Evolutionary conservation across 371 early-diverging fungal species (phyloP).

Genomic region (Rhizopus arrhizus): DNA sequence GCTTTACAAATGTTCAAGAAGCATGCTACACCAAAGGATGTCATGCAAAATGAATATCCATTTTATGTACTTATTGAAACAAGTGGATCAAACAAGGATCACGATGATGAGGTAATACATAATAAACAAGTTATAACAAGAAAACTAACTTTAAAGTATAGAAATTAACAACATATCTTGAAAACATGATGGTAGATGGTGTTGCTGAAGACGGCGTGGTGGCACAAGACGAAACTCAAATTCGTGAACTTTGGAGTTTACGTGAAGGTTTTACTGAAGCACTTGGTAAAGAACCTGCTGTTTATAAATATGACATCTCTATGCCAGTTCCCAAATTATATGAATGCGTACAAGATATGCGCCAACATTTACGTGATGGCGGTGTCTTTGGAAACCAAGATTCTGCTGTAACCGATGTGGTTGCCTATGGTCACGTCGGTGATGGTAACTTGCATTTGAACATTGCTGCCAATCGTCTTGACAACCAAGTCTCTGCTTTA

Average conservation of each 20-base stretch:
- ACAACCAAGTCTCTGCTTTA: slow-evolving; percentile 57
- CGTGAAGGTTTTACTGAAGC: slow-evolving; percentile 95
- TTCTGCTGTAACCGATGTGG: slow-evolving; percentile 69
- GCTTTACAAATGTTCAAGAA: slow-evolving; percentile 71
- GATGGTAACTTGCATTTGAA: slow-evolving; percentile 95
- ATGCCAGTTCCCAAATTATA: slow-evolving; percentile 89
- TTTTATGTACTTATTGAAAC: slow-evolving; percentile 96
- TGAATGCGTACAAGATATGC: slow-evolving; percentile 79
- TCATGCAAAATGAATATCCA: slow-evolving; percentile 67
- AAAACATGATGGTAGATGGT: slow-evolving; percentile 68
- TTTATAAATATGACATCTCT: slow-evolving; percentile 92
- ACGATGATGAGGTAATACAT: slow-evolving; percentile 74
- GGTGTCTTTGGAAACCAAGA: slow-evolving; percentile 59
- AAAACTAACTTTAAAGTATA: slow-evolving; percentile 38
- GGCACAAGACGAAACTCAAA: slow-evolving; percentile 84
- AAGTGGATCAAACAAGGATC: slow-evolving; percentile 87
- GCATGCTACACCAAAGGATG: slow-evolving; percentile 65
- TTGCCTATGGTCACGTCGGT: slow-evolving; percentile 93
- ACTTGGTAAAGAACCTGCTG: slow-evolving; percentile 77
- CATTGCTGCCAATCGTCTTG: slow-evolving; percentile 71
- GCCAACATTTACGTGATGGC: slow-evolving; percentile 58
- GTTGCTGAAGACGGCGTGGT: slow-evolving; percentile 86
- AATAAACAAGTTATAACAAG: not conserved
- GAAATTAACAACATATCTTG: slow-evolving; percentile 73
- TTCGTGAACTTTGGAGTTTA: slow-evolving; percentile 79